A percentile compares a stretch with the other conserved stretches of the same genome.
Evolutionary conservation across 2,329 filamentous ascomycete species (phyloP).

Genomic region (Phoma sp.): DNA sequence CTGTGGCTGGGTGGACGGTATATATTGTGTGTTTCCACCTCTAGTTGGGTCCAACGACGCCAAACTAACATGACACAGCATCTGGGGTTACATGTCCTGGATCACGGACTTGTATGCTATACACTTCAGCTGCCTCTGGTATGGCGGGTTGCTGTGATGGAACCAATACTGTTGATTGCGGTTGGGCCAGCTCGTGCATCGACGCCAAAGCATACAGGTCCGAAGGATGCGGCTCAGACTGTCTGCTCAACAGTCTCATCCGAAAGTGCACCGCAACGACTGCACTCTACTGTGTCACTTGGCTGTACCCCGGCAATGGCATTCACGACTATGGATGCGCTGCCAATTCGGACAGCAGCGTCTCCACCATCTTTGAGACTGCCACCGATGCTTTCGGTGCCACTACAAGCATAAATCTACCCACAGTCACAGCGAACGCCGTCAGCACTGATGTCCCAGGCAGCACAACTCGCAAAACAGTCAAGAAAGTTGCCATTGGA

Average conservation of each 20-base stretch:
- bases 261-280: conserved; percentile 29
- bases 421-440: conserved; percentile 22
- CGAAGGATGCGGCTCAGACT: conserved; percentile 24
- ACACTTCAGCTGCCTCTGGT: conserved; percentile 25
- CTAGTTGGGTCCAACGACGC: background rate
- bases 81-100: conserved; percentile 22
- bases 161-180: conserved; percentile 29
- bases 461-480: conserved; percentile 8
- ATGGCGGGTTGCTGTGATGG: conserved; percentile 39
- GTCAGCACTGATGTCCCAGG: conserved; percentile 12
- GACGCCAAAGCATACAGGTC: conserved; percentile 25
- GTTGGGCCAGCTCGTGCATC: conserved; percentile 37
- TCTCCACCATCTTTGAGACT: conserved; percentile 26
- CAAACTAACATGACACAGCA: conserved; percentile 12
- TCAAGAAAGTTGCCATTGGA: conserved; percentile 25
- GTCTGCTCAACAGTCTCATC: conserved; percentile 29
- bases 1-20: conserved; percentile 36
- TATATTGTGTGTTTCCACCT: conserved; percentile 21
- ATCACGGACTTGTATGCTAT: conserved; percentile 35
- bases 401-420: conserved; percentile 27
- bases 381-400: conserved; percentile 20
- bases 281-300: conserved; percentile 36
- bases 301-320: conserved; percentile 31
- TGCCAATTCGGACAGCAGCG: conserved; percentile 7
- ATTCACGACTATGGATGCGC: conserved; percentile 35